phyloP scores from a whole-genome alignment of 768 basidiomycete genomes.

The Cystofilobasidium capitatum region DNA sequence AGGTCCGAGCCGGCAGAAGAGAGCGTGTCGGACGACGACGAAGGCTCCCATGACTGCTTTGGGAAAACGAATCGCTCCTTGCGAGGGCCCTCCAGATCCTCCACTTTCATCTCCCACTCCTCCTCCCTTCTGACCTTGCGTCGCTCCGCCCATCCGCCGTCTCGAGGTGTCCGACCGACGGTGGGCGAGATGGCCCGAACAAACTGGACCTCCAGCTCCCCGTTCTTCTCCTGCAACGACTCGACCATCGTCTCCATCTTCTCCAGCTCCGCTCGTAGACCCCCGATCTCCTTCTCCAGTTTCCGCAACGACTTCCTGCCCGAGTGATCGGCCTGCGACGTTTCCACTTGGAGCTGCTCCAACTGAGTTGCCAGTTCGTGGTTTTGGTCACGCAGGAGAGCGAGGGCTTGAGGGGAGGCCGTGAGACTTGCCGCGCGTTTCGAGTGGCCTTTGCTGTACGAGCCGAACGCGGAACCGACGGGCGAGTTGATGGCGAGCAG shows the following conservation, averaged over 20 bases:
- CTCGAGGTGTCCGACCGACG: neutral
- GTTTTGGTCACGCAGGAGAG: conserved; percentile 69
- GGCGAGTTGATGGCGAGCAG: conserved; percentile 1
- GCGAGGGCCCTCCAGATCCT: neutral
- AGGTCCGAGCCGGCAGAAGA: neutral
- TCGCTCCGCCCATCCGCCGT: conserved; percentile 21
- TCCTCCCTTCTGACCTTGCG: conserved; percentile 6
- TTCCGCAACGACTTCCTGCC: conserved; percentile 60
- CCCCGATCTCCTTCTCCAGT: conserved; percentile 70
- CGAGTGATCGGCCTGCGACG: conserved; percentile 53
- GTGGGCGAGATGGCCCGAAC: neutral
- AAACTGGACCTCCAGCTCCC: conserved; percentile 1
- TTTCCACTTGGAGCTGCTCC: conserved; percentile 64
- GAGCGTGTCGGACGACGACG: no score
- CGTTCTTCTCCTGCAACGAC: conserved; percentile 22
- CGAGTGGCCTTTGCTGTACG: neutral
- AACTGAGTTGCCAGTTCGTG: conserved; percentile 66
- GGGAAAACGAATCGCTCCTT: neutral
- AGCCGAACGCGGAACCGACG: neutral
- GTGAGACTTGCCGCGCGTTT: conserved; percentile 19
- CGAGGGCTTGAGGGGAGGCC: conserved; percentile 51
- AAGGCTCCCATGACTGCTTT: no score
- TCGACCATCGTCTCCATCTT: conserved; percentile 29
- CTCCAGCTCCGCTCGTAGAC: conserved; percentile 65
- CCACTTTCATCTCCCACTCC: conserved; percentile 8